These are phyloP conservation scores for Henningerozyma blattae DNA, from an alignment of 805 yeast genomes.

Conservation along the genomic window DNA sequence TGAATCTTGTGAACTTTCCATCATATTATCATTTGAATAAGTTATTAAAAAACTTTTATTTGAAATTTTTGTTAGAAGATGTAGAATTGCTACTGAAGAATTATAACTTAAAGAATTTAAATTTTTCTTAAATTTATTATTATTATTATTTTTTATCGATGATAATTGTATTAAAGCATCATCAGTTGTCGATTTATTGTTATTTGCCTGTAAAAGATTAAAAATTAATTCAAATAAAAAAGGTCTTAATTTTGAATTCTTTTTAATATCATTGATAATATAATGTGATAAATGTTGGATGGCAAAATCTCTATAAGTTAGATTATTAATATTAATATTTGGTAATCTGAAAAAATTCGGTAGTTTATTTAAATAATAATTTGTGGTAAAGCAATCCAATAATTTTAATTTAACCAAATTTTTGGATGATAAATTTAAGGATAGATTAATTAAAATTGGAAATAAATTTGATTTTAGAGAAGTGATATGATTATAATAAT, in stretches of 20 bases:
- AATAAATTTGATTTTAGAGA: conserved; percentile 25
- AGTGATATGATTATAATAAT: conserved; percentile 25
- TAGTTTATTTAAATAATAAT: conserved; percentile 34
- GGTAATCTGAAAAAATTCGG: conserved; percentile 40
- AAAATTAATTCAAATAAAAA: conserved; percentile 48
- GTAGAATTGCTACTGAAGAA: conserved; percentile 35
- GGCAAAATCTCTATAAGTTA: conserved; percentile 53
- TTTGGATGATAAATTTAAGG: conserved; percentile 38
- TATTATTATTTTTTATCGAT: conserved; percentile 17
- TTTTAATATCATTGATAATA: conserved; percentile 28
- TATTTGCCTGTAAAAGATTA: conserved; percentile 39
- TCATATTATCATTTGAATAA: conserved; percentile 4
- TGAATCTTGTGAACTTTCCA: neutral
- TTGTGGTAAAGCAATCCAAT: conserved; percentile 32
- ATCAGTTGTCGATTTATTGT: conserved; percentile 2
- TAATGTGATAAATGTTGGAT: conserved; percentile 40
- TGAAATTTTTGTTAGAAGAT: conserved; percentile 25
- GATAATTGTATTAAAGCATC: conserved; percentile 14
- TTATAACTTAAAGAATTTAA: conserved; percentile 36
- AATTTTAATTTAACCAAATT: conserved; percentile 26
- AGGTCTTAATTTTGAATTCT: conserved; percentile 24
- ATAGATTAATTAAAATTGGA: conserved; percentile 39
- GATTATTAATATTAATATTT: conserved; percentile 25
- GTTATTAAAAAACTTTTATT: conserved; percentile 17
- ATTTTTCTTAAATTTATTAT: neutral